phyloP scores from a whole-genome alignment of 768 basidiomycete genomes.

The Mycena epipterygia region DNA sequence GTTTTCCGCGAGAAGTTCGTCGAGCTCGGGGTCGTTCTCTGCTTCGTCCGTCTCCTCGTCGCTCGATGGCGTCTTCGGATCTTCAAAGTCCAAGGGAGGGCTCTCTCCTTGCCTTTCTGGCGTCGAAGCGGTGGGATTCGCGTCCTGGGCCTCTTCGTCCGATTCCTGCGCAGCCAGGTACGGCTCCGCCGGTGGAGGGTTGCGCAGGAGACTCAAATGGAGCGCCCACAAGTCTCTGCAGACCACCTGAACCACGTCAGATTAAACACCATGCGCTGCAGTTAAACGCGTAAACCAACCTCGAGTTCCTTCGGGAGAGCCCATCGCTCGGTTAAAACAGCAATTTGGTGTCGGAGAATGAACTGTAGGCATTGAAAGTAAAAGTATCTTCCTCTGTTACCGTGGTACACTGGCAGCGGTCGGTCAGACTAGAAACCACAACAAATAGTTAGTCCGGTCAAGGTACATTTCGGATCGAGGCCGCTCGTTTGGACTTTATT shows the following conservation, averaged over 20 bases:
- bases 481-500: constrained; percentile 62
- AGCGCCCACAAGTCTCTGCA: constrained; percentile 89
- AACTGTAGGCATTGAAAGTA: constrained; percentile 90
- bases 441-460: neutral
- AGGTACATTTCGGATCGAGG: constrained; percentile 70
- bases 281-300: constrained; percentile 56
- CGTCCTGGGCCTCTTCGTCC: constrained; percentile 30
- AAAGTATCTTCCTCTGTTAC: constrained; percentile 80
- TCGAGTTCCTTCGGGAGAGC: constrained; percentile 85
- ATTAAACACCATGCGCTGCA: neutral
- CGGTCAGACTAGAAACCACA: neutral
- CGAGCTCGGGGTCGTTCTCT: constrained; percentile 54
- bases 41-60: constrained; percentile 39
- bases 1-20: constrained; percentile 58
- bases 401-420: constrained; percentile 86
- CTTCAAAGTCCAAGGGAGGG: constrained; percentile 15
- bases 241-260: constrained; percentile 60
- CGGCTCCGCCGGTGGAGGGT: constrained; percentile 74
- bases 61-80: constrained; percentile 34
- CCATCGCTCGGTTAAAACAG: constrained; percentile 73
- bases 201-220: constrained; percentile 73
- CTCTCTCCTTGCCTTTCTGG: neutral
- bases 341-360: constrained; percentile 82
- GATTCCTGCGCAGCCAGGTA: constrained; percentile 58
- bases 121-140: constrained; percentile 18